Evolutionary conservation across 352 stramenopile species (phyloP).

Genomic region (Phytopythium sindhum): DNA sequence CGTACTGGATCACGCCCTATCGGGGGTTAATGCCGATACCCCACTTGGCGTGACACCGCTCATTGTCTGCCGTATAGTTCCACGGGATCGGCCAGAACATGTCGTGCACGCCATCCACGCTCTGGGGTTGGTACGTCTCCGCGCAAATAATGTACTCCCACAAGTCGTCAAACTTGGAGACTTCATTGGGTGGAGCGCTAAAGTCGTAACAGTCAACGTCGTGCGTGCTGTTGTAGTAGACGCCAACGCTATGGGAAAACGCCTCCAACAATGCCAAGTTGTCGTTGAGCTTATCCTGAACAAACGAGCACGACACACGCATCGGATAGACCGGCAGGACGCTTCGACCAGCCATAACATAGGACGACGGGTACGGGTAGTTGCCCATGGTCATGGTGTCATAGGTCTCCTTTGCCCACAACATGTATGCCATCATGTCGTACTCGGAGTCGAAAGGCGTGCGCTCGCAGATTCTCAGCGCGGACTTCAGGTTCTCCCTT

Average conservation of each 20-base stretch:
- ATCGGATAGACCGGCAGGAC: slow-evolving; percentile 82
- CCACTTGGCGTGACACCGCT: slow-evolving; percentile 40
- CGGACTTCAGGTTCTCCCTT: slow-evolving; percentile 16
- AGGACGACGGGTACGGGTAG: slow-evolving; percentile 92
- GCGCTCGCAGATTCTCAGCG: slow-evolving; percentile 26
- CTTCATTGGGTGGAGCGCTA: slow-evolving; percentile 29
- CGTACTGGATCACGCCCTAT: slow-evolving; percentile 49
- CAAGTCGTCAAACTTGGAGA: slow-evolving; percentile 30
- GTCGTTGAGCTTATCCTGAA: slow-evolving; percentile 25
- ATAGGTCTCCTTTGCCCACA: slow-evolving; percentile 57
- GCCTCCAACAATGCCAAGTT: slow-evolving; percentile 22
- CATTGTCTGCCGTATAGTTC: slow-evolving; percentile 41
- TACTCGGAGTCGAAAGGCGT: slow-evolving; percentile 15
- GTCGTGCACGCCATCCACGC: slow-evolving; percentile 47
- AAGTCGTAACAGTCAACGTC: slow-evolving; percentile 33
- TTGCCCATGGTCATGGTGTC: slow-evolving; percentile 92
- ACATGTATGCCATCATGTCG: slow-evolving; percentile 35
- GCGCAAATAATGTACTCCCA: slow-evolving; percentile 55
- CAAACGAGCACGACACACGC: slow-evolving; percentile 61
- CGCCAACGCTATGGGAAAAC: slow-evolving; percentile 36
- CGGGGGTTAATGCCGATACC: slow-evolving; percentile 29
- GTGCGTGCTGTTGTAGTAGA: slow-evolving; percentile 56
- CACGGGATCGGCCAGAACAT: slow-evolving; percentile 66
- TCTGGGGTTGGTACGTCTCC: slow-evolving; percentile 45
- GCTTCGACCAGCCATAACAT: slow-evolving; percentile 73